A percentile compares a stretch with the other conserved stretches of the same genome.
Conservation (phyloP, 2,329 filamentous ascomycete species). For the Aspergillus arachidicola region DNA sequence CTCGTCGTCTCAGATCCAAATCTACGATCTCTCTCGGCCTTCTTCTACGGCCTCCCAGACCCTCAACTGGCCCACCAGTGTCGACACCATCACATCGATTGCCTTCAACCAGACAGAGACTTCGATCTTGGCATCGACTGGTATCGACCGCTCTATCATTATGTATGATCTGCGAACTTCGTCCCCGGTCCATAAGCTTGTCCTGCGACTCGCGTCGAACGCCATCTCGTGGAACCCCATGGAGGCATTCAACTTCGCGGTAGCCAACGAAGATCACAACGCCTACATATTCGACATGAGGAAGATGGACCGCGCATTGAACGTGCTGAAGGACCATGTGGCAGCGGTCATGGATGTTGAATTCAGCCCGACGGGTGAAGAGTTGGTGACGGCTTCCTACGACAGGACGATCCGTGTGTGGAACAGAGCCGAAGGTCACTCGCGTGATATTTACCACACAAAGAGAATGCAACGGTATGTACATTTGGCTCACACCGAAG, state of each 20-base stretch:
- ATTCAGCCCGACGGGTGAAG: slow-evolving; percentile 91
- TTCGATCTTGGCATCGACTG: slow-evolving; percentile 81
- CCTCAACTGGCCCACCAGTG: slow-evolving; percentile 81
- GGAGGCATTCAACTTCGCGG: slow-evolving; percentile 93
- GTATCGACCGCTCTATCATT: slow-evolving; percentile 81
- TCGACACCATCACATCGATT: slow-evolving; percentile 86
- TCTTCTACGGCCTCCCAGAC: slow-evolving; percentile 77
- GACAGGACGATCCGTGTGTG: slow-evolving; percentile 87
- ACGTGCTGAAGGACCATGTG: slow-evolving; percentile 88
- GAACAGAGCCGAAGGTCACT: slow-evolving; percentile 78
- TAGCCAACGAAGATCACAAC: slow-evolving; percentile 94
- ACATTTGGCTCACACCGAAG: neutral
- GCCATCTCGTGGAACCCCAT: slow-evolving; percentile 91
- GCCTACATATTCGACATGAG: slow-evolving; percentile 92
- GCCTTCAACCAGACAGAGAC: slow-evolving; percentile 95
- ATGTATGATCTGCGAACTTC: slow-evolving; percentile 91
- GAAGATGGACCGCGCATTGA: slow-evolving; percentile 82
- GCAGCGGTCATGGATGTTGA: slow-evolving; percentile 95
- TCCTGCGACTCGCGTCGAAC: slow-evolving; percentile 82
- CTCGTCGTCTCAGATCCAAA: slow-evolving; percentile 76
- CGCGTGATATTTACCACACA: slow-evolving; percentile 92
- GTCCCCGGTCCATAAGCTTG: slow-evolving; percentile 76
- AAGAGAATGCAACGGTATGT: slow-evolving; percentile 83
- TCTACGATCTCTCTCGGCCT: slow-evolving; percentile 79
- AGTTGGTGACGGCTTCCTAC: slow-evolving; percentile 87